Percentiles rank a stretch among this genome's conserved stretches.
These are phyloP conservation scores for Colletotrichum trifolii DNA, from an alignment of 2,329 filamentous ascomycete species.

Conservation along the genomic window DNA sequence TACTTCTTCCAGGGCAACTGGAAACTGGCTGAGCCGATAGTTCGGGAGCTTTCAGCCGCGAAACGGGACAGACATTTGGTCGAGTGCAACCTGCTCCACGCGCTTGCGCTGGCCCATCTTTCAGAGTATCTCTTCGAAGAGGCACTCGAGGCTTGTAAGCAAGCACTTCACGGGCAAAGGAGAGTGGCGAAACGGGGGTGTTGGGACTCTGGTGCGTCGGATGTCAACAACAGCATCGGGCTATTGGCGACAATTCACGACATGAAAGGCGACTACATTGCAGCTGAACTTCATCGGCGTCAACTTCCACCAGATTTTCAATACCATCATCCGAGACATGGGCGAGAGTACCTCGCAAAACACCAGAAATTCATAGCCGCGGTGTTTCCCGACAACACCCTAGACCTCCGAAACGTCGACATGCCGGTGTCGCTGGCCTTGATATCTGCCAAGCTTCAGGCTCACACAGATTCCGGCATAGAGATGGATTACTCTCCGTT, in stretches of 20 bases:
- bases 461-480: too few species aligned
- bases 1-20: constrained; percentile 40
- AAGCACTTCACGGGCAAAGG: constrained; percentile 37
- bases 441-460: background rate
- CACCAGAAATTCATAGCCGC: background rate
- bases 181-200: constrained; percentile 35
- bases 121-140: constrained; percentile 39
- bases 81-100: constrained; percentile 41
- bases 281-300: constrained; percentile 40
- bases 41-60: constrained; percentile 29
- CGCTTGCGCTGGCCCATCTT: constrained; percentile 39
- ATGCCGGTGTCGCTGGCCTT: background rate
- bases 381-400: background rate
- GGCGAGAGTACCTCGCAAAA: background rate
- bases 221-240: constrained; percentile 39
- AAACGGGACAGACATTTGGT: constrained; percentile 34
- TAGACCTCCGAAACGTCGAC: background rate
- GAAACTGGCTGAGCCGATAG: constrained; percentile 38
- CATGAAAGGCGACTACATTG: constrained; percentile 39
- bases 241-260: constrained; percentile 41
- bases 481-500: too few species aligned
- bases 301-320: constrained; percentile 23
- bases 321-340: constrained; percentile 5
- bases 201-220: constrained; percentile 11
- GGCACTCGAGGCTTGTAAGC: constrained; percentile 38